Evolutionary conservation across 2,329 filamentous ascomycete genomes (phyloP), one percentile per base, ranked within the genome.

Genomic region (Fusarium cicatricum): DNA sequence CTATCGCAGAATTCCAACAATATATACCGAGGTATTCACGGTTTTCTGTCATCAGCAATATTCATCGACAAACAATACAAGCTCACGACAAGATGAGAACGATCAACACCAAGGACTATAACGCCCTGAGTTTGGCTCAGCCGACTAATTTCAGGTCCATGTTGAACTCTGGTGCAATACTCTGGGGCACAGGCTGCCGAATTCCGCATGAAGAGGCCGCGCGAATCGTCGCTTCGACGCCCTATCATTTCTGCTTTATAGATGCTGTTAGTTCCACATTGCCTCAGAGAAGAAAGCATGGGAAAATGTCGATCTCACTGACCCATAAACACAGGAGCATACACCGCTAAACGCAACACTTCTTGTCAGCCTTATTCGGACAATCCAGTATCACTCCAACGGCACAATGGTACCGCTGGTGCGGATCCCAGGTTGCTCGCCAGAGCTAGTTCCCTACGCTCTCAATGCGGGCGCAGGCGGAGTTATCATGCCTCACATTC

Each of bases 131-230:
- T 17, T n/a, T 55, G 26, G 52, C 52, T 26, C 52, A 55, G 14
- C 52, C 52, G 12, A 55, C 52, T 3, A 16, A 55, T 11, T 51
- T 55, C 52, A 55, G 42, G 21, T 31, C 52, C 10, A 55, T 55
- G 52, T 21, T 55, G 3, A 37, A 37, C 8, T 45, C 39, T 31
- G 40, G 41, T 1, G 33, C 39, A 29, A 44, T 51, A 21, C 29
- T 55, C 2, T 55, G 52, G 52, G 52, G 52, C n/a, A 55, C 52
- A 0, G 40, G 52, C 17, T 55, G 52, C 15, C 40, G 52, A 32
- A 55, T 55, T 14, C 52, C 52, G 6, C 52, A 55, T 38, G 52
- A 55, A 55, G 52, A 55, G 15, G 52, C 52, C 1, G 52, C 46
- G 33, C 41, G 52, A 3, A 36, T 55, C 6, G 31, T 55, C 12